Conservation (phyloP, 2,329 filamentous ascomycete species). For the Teratosphaeria viscida region DNA sequence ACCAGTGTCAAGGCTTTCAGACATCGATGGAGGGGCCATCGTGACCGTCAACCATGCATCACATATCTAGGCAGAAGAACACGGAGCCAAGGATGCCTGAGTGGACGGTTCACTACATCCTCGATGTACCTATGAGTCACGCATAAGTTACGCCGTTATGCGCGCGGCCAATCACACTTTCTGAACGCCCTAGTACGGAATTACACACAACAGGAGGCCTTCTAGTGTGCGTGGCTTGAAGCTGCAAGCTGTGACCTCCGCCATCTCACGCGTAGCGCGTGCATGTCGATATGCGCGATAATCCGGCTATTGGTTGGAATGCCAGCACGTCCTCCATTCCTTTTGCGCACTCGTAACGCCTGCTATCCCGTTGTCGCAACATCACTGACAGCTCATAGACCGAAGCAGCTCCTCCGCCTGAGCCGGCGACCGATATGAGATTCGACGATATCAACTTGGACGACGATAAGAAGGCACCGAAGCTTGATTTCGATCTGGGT, state of each 20-base stretch:
- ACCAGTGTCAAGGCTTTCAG: not conserved
- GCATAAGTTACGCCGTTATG: not conserved
- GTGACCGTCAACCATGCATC: too few species aligned
- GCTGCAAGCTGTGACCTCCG: slow-evolving; percentile 19
- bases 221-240: slow-evolving; percentile 12
- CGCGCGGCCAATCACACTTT: not conserved
- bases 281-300: slow-evolving; percentile 15
- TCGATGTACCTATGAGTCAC: not conserved
- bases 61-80: not conserved
- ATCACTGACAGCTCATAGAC: slow-evolving; percentile 5
- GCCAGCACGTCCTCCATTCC: slow-evolving; percentile 8
- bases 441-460: slow-evolving; percentile 39
- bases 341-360: not conserved
- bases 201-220: not conserved
- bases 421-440: slow-evolving; percentile 27
- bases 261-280: slow-evolving; percentile 18
- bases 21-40: not conserved
- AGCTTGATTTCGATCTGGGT: slow-evolving; percentile 39
- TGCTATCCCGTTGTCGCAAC: slow-evolving; percentile 2
- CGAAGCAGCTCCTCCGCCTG: slow-evolving; percentile 13
- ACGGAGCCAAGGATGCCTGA: not conserved
- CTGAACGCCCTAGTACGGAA: not conserved
- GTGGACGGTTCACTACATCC: not conserved
- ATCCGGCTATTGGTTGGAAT: slow-evolving; percentile 1
- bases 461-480: slow-evolving; percentile 33